These are phyloP conservation scores for Yamadazyma triangularis DNA, from an alignment of 1,139 yeast genomes.

Conservation along the genomic window DNA sequence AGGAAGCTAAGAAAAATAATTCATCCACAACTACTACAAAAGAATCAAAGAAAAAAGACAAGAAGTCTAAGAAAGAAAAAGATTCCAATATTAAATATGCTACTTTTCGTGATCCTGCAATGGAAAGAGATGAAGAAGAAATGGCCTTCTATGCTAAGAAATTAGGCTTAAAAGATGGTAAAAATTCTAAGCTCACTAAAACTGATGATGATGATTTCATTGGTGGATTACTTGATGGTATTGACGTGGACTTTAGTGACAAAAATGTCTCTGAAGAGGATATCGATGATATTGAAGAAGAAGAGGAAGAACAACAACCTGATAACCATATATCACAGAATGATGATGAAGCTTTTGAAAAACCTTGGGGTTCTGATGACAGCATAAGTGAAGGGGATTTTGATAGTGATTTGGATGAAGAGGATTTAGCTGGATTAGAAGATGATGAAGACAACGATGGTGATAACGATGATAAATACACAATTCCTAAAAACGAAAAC, in stretches of 20 bases:
- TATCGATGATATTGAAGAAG: constrained; percentile 5
- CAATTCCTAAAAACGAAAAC: constrained; percentile 31
- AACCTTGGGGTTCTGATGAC: constrained; percentile 27
- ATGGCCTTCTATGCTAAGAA: constrained; percentile 80
- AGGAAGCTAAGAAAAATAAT: constrained; percentile 26
- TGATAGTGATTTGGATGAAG: constrained; percentile 17
- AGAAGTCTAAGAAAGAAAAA: constrained; percentile 3
- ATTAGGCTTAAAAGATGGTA: constrained; percentile 62
- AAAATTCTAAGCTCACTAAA: constrained; percentile 37
- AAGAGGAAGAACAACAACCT: constrained; percentile 8
- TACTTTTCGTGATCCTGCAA: constrained; percentile 3
- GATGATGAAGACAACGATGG: constrained; percentile 37
- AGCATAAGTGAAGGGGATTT: constrained; percentile 38
- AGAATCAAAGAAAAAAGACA: constrained; percentile 2
- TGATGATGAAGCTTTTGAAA: constrained; percentile 60
- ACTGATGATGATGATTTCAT: constrained; percentile 61
- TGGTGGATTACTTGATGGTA: constrained; percentile 73
- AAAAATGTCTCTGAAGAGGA: too few relatives aligned
- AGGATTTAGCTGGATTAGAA: constrained; percentile 23
- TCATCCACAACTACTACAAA: too few relatives aligned
- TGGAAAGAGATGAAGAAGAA: constrained; percentile 69
- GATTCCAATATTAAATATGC: constrained; percentile 1
- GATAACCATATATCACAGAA: constrained; percentile 57
- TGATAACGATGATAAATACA: constrained; percentile 41
- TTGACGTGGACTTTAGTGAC: constrained; percentile 53